Evolutionary conservation across 139 green algal species (phyloP), one percentile per base, ranked within the genome.

Genomic region (Picochlorum sp.): DNA sequence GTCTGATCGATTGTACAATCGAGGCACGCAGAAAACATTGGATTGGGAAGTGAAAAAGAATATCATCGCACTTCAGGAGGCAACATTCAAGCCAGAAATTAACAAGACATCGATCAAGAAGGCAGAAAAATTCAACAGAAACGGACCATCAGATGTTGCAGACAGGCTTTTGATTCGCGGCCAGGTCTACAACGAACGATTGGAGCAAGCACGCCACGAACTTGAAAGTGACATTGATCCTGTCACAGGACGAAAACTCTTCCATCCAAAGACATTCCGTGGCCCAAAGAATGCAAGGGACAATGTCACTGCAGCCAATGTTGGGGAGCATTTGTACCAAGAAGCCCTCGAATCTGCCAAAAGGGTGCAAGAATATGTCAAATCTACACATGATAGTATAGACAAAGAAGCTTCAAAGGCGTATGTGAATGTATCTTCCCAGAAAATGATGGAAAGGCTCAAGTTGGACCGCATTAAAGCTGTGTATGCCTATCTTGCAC

Each of bases 401-500:
- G 50, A 72, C 21, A 20, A 56, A 24, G 58, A 73, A 34, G 68
- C 73, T 2, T 49, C 58, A 37, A 50, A 44, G 7, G 51, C 51
- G 8, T 56, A 77, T 64, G 49, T 78, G 38, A 64, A 62, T 38
- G 13, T 2, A 2, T 15, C 20, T 28, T 37, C 49, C 20, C 46
- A 86, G 76, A 72, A 52, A 68, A 58, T 92, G 66, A 80, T 88
- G 23, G 72, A 75, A 26, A 30, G 60, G n/a, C 74, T 92, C 14
- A 82, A 88, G 60, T 50, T 65, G 10, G 87, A 89, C 72, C 76
- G 86, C 49, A 89, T 92, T 66, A 61, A 58, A 2, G 81, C 89
- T 74, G 84, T 93, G 62, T 93, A 87, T 66, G 74, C 80, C 21
- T 93, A 90, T 71, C 76, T 93, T 50, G 77, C 28, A 78, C 58